Base-by-base conservation (phyloP, 192 early-diverging fungal species). In the Mycoemilia scoparia region DNA sequence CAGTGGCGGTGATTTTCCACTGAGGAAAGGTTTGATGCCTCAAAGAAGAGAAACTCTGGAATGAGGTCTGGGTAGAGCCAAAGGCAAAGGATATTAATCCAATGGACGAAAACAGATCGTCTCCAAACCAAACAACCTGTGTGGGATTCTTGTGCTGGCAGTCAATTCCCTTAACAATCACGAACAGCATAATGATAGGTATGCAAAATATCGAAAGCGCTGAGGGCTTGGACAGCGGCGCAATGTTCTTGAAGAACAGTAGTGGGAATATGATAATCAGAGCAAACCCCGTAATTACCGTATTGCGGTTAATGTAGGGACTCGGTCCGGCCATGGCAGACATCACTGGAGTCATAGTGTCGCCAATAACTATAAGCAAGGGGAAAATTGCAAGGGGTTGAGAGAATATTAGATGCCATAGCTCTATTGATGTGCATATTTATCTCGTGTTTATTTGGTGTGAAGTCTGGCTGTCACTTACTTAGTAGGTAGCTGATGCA, bases 71-170 rank as follows among this genome's bases (percentile, higher is more conserved):
- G 14, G 71, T 45, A 21, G 69, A 74, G 9, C 69, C 60, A 51
- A 72, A 76, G 2, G 76, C 70, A 38, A 78, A 78, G 0, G 73
- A 64, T 49, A 76, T 73, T 32, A 75, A 66, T 28, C 73, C 76
- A 13, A 76, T 43, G 0, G 73, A 69, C 0, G 71, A 64, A 32
- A 78, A 38, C 16, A 72, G 51, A 53, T 71, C 71, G 21, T 60
- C 45, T 3, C 76, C 76, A 22, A 69, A 59, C 18, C 57, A 51
- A 1, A 54, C 54, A 13, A 53, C 57, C 0, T 70, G 68, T n/a
- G 49, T 43, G 21, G 69, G 66, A 29, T 65, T 67, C 5, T 64
- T 55, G 8, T 46, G 43, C 11, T 56, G 43, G 29, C 73, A 76
- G 0, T 57, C 32, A 9, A 72, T 59, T 1, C 67, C 71, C 8